A percentile compares a stretch with the other conserved stretches of the same genome.
Conservation (phyloP, 768 basidiomycete species). For the Suillus occidentalis region DNA sequence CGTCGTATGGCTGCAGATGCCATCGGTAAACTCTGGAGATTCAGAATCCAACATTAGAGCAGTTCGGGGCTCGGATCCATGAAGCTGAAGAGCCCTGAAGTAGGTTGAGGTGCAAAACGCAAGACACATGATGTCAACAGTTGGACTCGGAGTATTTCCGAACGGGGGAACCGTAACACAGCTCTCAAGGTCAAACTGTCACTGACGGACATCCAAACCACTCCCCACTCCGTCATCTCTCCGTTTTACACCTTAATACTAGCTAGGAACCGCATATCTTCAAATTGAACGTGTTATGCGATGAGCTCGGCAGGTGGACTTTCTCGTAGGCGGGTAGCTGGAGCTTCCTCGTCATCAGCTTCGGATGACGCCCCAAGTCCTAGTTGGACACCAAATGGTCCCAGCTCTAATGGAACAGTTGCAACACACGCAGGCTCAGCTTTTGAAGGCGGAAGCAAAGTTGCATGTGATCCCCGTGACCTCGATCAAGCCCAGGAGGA, state of each 20-base stretch:
- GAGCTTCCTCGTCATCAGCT: constrained; percentile 36
- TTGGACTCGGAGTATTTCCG: not conserved
- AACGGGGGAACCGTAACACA: constrained; percentile 1
- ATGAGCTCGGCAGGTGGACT: constrained; percentile 58
- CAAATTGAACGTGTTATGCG: constrained; percentile 14
- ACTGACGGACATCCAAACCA: constrained; percentile 2
- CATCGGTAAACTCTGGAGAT: not conserved
- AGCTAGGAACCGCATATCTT: not conserved
- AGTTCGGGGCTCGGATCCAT: not conserved
- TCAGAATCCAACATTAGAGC: not conserved
- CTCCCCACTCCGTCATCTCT: not conserved
- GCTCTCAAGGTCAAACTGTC: constrained; percentile 12
- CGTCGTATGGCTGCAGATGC: not conserved
- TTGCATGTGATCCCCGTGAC: constrained; percentile 94
- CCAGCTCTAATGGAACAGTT: constrained; percentile 28
- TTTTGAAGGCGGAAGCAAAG: constrained; percentile 81
- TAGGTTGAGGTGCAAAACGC: not conserved
- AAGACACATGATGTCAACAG: not conserved
- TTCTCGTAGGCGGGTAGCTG: constrained; percentile 57
- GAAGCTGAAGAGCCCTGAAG: not conserved
- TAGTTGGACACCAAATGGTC: constrained; percentile 30
- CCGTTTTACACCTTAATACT: not conserved
- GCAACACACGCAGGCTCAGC: constrained; percentile 73
- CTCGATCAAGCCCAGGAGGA: constrained; percentile 70
- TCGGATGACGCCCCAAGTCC: constrained; percentile 38